Evolutionary conservation across 768 basidiomycete species (phyloP).

Genomic region (Crucibulum laeve): DNA sequence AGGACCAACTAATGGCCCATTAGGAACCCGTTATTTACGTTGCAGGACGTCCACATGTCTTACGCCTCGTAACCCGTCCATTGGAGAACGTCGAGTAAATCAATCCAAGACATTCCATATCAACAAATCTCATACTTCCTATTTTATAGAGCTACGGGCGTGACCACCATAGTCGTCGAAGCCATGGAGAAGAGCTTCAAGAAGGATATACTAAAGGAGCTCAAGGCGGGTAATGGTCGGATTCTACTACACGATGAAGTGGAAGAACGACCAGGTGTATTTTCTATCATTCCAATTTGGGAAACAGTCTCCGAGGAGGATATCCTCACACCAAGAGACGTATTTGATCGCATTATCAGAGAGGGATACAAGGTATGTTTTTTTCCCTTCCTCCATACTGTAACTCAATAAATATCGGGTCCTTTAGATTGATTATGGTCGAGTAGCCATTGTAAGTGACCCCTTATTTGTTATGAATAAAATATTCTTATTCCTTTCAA

Average conservation of each 20-base stretch:
- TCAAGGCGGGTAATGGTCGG: constrained; percentile 66
- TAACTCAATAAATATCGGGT: neutral
- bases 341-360: constrained; percentile 65
- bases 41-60: constrained; percentile 81
- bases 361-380: constrained; percentile 71
- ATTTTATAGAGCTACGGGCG: constrained; percentile 78
- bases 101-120: neutral
- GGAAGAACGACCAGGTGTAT: constrained; percentile 86
- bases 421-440: constrained; percentile 73
- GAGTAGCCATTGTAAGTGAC: constrained; percentile 80
- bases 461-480: neutral
- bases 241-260: constrained; percentile 94
- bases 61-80: constrained; percentile 83
- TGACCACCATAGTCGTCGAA: constrained; percentile 88
- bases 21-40: constrained; percentile 94
- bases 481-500: constrained; percentile 3
- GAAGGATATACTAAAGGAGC: constrained; percentile 80
- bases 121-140: constrained; percentile 1
- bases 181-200: constrained; percentile 87
- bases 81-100: constrained; percentile 92
- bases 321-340: constrained; percentile 84
- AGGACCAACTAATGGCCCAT: neutral
- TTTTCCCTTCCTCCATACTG: constrained; percentile 2
- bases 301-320: constrained; percentile 78
- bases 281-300: constrained; percentile 93